phyloP scores from a whole-genome alignment of 2,329 filamentous ascomycete genomes.

The Ophiostoma himal-ulmi region DNA sequence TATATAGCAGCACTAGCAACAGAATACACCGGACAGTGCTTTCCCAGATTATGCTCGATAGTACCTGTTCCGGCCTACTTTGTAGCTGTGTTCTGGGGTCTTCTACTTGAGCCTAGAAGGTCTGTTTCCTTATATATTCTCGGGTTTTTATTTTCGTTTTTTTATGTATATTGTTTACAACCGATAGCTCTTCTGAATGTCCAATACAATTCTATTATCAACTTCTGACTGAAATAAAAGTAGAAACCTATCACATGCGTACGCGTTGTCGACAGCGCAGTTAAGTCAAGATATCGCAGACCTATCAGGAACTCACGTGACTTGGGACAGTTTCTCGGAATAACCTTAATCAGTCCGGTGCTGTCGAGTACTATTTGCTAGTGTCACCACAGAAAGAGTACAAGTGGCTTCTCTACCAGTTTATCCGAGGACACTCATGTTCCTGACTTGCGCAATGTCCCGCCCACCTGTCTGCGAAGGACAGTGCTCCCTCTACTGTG shows the following conservation, averaged over 20 bases:
- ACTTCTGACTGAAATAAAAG: no score
- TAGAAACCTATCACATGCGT: no score
- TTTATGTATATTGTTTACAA: neutral
- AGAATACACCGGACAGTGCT: neutral
- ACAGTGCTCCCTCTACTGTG: neutral
- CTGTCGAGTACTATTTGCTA: neutral
- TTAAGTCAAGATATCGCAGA: neutral
- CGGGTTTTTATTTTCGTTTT: no score
- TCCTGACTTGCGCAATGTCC: slow-evolving; percentile 18
- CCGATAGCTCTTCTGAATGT: neutral
- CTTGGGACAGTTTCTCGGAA: neutral
- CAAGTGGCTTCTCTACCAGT: slow-evolving; percentile 5
- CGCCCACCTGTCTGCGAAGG: neutral
- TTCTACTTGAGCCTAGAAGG: neutral
- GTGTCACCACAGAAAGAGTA: neutral
- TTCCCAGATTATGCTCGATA: neutral
- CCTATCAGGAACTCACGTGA: neutral
- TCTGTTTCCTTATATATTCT: neutral
- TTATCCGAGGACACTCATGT: slow-evolving; percentile 18
- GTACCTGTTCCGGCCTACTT: neutral
- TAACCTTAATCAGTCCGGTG: neutral
- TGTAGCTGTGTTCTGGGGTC: neutral
- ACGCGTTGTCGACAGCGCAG: no score
- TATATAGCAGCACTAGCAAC: neutral
- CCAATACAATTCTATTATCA: no score